Evolutionary conservation across 345 rosid genomes (phyloP), one percentile per base, ranked within the genome.

Genomic region (Aquilaria sinensis): DNA sequence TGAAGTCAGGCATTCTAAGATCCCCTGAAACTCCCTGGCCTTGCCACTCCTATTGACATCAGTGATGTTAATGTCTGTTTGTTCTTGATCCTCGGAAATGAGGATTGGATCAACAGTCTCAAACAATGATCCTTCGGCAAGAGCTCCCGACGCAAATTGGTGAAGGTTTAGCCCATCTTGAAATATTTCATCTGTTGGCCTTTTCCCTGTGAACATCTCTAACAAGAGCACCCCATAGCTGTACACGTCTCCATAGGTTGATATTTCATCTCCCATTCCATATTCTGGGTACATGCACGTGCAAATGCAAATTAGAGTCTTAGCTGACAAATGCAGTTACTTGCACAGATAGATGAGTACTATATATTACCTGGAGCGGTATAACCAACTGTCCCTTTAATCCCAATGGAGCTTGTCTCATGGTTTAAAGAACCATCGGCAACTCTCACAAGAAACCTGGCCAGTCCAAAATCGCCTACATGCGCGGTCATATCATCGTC

Each of bases 391-490:
- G 75, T 67, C 9, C 75, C 79, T 53, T 46, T 67, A 12, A 75
- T 31, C 11, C 72, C 70, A 29, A 15, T 49, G 0, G 75, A 58
- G 53, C 75, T 75, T 23, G 51, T 52, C 10, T 1, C 70, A 58
- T 67, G 7, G 34, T 47, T 4, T 23, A 61, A 33, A 1, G 23
- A 31, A 10, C n/a, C 50, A 10, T 51, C 10, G 10, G n/a, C 29
- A 16, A 12, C 23, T 37, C 63, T 31, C 48, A 57, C 64, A 33
- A 64, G 60, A 9, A 77, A 57, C 69, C 70, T 67, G 0, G 78
- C 78, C 2, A 78, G 48, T 7, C 81, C 81, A 33, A 78, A 78
- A n/a, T 74, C 78, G 7, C 74, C 71, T 0, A 74, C 72, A 31
- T 41, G 71, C 0, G 72, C 78, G 14, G 52, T 61, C 76, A 71